Percentiles rank a stretch among this genome's conserved stretches.
phyloP scores from a whole-genome alignment of 1,284 basidiomycete genomes.

The Fomitopsis betulina region DNA sequence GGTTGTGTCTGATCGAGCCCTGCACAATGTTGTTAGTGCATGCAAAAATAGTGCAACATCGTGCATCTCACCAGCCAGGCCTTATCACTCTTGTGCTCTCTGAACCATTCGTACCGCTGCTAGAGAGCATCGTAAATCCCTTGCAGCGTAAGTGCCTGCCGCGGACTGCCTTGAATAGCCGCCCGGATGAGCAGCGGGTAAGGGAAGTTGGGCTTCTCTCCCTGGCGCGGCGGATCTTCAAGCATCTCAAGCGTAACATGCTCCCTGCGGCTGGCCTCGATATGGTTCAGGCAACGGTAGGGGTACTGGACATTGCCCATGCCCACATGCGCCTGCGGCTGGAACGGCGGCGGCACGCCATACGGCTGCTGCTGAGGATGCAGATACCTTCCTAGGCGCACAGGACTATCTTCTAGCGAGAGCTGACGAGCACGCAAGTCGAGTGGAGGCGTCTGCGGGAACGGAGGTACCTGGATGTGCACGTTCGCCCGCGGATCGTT shows the following conservation, averaged over 20 bases:
- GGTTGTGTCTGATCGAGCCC: conserved; percentile 86
- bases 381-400: not conserved
- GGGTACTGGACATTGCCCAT: conserved; percentile 28
- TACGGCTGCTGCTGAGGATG: not conserved
- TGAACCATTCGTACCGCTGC: conserved; percentile 55
- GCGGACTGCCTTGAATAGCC: conserved; percentile 65
- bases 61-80: conserved; percentile 56
- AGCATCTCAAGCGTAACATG: conserved; percentile 44
- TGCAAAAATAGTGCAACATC: not conserved
- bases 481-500: not conserved
- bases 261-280: conserved; percentile 35
- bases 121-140: conserved; percentile 61
- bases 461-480: not conserved
- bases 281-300: conserved; percentile 42
- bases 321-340: not conserved
- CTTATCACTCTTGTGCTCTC: conserved; percentile 38
- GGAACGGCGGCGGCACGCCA: not conserved
- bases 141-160: conserved; percentile 54
- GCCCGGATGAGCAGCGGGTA: conserved; percentile 61
- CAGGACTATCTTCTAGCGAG: not conserved
- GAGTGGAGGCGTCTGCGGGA: not conserved
- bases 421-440: not conserved
- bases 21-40: conserved; percentile 26
- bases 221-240: conserved; percentile 40
- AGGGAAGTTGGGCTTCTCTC: conserved; percentile 49